These are phyloP conservation scores for Nakazawaea peltata DNA, from an alignment of 805 yeast genomes.

Conservation along the genomic window DNA sequence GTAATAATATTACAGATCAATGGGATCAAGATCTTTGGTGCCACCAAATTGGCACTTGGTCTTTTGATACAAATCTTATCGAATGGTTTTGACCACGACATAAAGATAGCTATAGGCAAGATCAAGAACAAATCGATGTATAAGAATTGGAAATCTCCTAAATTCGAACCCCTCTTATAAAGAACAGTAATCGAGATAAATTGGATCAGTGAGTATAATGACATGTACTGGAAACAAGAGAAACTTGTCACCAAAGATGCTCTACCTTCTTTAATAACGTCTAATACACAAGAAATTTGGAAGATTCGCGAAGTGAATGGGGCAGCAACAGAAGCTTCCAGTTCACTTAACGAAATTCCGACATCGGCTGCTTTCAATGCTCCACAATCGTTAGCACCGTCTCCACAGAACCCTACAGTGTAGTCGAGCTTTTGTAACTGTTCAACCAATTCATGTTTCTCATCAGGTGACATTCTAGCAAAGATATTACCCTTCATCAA, in stretches of 20 bases:
- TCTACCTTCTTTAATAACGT: constrained; percentile 89
- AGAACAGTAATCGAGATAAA: constrained; percentile 80
- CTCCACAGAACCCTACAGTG: constrained; percentile 97
- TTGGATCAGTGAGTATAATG: constrained; percentile 93
- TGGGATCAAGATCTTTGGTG: constrained; percentile 81
- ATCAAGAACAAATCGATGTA: constrained; percentile 89
- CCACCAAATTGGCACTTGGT: constrained; percentile 90
- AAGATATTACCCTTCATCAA: constrained; percentile 69
- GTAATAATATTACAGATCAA: constrained; percentile 69
- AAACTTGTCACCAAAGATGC: constrained; percentile 93
- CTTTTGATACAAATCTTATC: constrained; percentile 53
- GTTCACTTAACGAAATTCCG: constrained; percentile 92
- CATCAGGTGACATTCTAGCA: constrained; percentile 99
- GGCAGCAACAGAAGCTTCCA: constrained; percentile 98
- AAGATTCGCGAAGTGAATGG: constrained; percentile 90
- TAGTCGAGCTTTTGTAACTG: constrained; percentile 79
- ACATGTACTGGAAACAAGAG: constrained; percentile 97
- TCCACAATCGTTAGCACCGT: constrained; percentile 99
- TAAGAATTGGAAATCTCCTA: constrained; percentile 94
- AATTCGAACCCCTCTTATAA: constrained; percentile 81
- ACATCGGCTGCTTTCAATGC: constrained; percentile 97
- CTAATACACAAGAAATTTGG: constrained; percentile 87
- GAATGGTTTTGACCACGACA: constrained; percentile 95
- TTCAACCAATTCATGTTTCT: constrained; percentile 91
- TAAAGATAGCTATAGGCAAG: constrained; percentile 89